A percentile compares a stretch with the other conserved stretches of the same genome.
These are phyloP conservation scores for Naganishia kalamii DNA, from an alignment of 768 basidiomycete genomes.

Conservation along the genomic window DNA sequence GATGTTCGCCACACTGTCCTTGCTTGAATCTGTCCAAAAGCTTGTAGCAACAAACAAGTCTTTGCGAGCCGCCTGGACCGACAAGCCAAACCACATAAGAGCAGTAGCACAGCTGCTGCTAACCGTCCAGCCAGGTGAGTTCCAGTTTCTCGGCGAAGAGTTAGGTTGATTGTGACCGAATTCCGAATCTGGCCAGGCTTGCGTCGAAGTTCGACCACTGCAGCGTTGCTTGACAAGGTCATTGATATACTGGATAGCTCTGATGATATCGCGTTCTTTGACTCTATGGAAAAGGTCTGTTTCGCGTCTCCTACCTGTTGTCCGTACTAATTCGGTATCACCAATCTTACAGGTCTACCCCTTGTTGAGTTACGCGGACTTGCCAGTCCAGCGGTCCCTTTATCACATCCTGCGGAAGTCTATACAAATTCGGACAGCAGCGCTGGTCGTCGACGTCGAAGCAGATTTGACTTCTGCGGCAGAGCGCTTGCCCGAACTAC, in stretches of 20 bases:
- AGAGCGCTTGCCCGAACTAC: constrained; percentile 7
- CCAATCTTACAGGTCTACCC: constrained; percentile 63
- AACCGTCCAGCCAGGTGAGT: constrained; percentile 3
- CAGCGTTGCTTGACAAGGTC: not conserved
- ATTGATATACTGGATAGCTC: constrained; percentile 8
- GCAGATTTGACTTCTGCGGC: constrained; percentile 60
- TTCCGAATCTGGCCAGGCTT: not conserved
- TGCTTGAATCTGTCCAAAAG: constrained; percentile 66
- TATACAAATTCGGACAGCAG: constrained; percentile 67
- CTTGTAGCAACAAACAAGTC: constrained; percentile 65
- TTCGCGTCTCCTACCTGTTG: not conserved
- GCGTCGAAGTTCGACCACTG: not conserved
- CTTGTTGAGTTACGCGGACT: constrained; percentile 50
- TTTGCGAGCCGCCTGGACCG: constrained; percentile 64
- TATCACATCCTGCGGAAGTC: constrained; percentile 67
- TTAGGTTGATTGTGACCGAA: not conserved
- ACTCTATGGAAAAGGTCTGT: constrained; percentile 12
- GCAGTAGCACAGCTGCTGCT: not conserved
- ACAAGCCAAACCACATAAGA: constrained; percentile 26
- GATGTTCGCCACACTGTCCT: constrained; percentile 62
- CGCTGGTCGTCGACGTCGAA: constrained; percentile 70
- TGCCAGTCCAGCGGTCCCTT: constrained; percentile 66
- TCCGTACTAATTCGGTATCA: not conserved
- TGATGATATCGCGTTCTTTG: constrained; percentile 5
- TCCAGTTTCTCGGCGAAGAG: no score